Percentiles rank a stretch among this genome's conserved stretches.
Evolutionary conservation across 2,329 filamentous ascomycete species (phyloP).

Genomic region (Ascochyta rabiei): DNA sequence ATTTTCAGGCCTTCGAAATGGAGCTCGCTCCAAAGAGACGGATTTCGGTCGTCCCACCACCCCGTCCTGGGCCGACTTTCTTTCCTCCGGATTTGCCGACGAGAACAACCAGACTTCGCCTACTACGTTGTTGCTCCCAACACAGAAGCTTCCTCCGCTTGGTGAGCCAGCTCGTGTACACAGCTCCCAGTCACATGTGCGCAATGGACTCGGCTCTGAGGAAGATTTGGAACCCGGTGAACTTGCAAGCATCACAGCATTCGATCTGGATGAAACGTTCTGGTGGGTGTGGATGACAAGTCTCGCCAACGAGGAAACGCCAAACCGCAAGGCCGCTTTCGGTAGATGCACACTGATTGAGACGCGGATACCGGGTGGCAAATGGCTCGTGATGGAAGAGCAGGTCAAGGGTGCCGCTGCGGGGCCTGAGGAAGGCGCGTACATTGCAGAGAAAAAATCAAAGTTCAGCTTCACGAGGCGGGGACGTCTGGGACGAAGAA

Average conservation of each 20-base stretch:
- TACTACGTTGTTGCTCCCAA: conserved; percentile 78
- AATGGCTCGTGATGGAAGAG: conserved; percentile 95
- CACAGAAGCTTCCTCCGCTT: conserved; percentile 91
- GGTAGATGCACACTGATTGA: conserved; percentile 92
- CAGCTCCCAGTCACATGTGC: conserved; percentile 81
- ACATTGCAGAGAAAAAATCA: conserved; percentile 94
- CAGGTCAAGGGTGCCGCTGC: conserved; percentile 91
- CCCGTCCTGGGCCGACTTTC: conserved; percentile 97
- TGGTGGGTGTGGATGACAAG: conserved; percentile 99
- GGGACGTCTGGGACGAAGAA: conserved; percentile 66
- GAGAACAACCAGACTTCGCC: conserved; percentile 68
- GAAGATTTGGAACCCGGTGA: conserved; percentile 85
- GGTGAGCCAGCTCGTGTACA: conserved; percentile 70
- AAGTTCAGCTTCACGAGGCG: conserved; percentile 85
- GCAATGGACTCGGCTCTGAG: conserved; percentile 69
- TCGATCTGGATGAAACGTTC: conserved; percentile 92
- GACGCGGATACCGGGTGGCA: conserved; percentile 78
- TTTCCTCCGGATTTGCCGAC: conserved; percentile 90
- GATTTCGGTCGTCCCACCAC: conserved; percentile 84
- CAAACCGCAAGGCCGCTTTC: conserved; percentile 86
- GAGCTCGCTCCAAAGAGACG: conserved; percentile 69
- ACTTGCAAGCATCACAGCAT: conserved; percentile 84
- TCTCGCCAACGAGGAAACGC: conserved; percentile 86
- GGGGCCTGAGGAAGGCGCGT: conserved; percentile 81
- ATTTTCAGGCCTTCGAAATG: conserved; percentile 73